A percentile compares a stretch with the other conserved stretches of the same genome.
These are phyloP conservation scores for Knufia fluminis DNA, from an alignment of 2,329 filamentous ascomycete genomes.

Conservation along the genomic window DNA sequence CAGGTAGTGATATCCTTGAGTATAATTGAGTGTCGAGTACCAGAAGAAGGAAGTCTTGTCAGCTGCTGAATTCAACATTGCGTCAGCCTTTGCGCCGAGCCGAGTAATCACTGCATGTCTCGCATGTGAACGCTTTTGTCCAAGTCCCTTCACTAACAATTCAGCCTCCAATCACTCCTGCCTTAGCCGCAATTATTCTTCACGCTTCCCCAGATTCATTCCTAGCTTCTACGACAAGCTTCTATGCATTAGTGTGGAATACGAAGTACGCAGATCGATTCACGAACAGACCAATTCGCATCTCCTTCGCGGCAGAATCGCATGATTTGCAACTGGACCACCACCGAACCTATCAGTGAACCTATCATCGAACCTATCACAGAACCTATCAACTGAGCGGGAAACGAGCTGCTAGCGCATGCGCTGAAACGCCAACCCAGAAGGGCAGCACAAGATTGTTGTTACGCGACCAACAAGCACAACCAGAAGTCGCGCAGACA, in stretches of 20 bases:
- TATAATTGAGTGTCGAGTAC: no score
- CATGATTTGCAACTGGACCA: no score
- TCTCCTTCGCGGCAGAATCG: background rate
- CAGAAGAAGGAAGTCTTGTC: no score
- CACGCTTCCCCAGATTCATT: background rate
- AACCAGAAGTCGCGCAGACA: background rate
- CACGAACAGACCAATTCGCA: background rate
- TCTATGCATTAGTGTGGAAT: background rate
- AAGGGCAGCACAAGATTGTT: background rate
- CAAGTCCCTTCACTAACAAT: background rate
- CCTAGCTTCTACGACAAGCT: background rate
- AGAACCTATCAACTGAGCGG: background rate
- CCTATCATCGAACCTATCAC: no score
- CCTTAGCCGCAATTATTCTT: background rate
- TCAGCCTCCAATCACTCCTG: background rate
- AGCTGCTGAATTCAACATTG: no score
- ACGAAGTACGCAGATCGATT: background rate
- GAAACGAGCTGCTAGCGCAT: background rate
- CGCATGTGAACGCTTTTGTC: no score
- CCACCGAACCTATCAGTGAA: no score
- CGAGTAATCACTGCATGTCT: no score
- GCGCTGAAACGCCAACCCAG: no score
- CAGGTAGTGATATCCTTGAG: background rate
- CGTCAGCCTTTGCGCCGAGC: no score
- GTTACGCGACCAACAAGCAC: background rate